These are phyloP conservation scores for Bassia scoparia DNA, from an alignment of 148 eudicot genomes.

Conservation along the genomic window DNA sequence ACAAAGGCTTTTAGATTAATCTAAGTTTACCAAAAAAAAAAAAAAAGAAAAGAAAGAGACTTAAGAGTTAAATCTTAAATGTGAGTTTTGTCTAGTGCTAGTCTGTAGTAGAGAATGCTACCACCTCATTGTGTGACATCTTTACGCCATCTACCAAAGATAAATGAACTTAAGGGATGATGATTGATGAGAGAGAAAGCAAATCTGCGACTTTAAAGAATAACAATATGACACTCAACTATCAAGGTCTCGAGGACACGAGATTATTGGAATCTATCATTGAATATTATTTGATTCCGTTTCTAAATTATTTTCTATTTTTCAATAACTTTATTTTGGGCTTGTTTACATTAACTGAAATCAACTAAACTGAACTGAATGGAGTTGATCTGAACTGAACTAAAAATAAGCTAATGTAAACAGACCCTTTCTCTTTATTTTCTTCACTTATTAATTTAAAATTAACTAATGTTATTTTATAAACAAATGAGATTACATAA, in stretches of 20 bases:
- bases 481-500: too few relatives aligned
- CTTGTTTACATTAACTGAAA: too few relatives aligned
- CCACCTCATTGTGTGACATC: constrained; percentile 16
- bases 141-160: constrained; percentile 14
- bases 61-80: neutral
- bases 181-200: neutral
- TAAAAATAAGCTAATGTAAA: too few relatives aligned
- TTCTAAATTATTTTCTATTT: too few relatives aligned
- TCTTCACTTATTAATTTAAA: too few relatives aligned
- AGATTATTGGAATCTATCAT: constrained; percentile 6
- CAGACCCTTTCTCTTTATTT: too few relatives aligned
- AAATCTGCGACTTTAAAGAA: neutral
- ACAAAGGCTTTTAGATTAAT: too few relatives aligned
- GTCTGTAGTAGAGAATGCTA: too few relatives aligned
- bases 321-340: neutral
- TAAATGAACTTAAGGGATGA: neutral
- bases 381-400: too few relatives aligned
- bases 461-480: too few relatives aligned
- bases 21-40: neutral
- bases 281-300: neutral
- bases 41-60: neutral
- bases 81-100: neutral
- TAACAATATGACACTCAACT: neutral
- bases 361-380: too few relatives aligned
- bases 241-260: neutral